These are phyloP conservation scores for Trichoderma citrinoviride DNA, from an alignment of 2,329 filamentous ascomycete species.

Conservation along the genomic window DNA sequence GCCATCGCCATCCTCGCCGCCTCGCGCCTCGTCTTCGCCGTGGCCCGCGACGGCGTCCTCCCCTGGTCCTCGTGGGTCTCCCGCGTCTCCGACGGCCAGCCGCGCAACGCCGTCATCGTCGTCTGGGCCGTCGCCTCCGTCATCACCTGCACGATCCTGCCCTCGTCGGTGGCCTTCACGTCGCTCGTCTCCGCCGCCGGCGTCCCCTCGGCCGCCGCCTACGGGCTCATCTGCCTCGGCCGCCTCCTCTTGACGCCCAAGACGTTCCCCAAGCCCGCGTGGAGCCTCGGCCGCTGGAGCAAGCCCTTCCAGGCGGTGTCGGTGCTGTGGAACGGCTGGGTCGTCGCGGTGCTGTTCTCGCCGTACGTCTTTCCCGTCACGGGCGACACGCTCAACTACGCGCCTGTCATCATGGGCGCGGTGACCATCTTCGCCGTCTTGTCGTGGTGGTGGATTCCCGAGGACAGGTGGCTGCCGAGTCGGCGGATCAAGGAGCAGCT, in stretches of 20 bases:
- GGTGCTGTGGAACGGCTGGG: slow-evolving; percentile 50
- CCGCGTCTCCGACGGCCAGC: slow-evolving; percentile 53
- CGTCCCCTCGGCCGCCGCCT: slow-evolving; percentile 51
- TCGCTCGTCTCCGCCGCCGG: slow-evolving; percentile 53
- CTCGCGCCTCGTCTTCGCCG: slow-evolving; percentile 61
- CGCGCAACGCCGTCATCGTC: slow-evolving; percentile 58
- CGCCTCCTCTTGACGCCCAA: slow-evolving; percentile 48
- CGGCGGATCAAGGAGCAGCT: slow-evolving; percentile 21
- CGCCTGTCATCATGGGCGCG: slow-evolving; percentile 50
- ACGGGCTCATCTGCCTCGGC: slow-evolving; percentile 50
- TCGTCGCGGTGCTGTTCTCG: slow-evolving; percentile 47
- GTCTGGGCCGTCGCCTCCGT: slow-evolving; percentile 54
- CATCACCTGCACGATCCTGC: slow-evolving; percentile 58
- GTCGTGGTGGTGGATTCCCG: slow-evolving; percentile 21
- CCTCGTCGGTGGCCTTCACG: slow-evolving; percentile 53
- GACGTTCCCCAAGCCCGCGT: slow-evolving; percentile 45
- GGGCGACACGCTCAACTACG: slow-evolving; percentile 46
- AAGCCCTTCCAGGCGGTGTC: slow-evolving; percentile 48
- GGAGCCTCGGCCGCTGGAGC: slow-evolving; percentile 45
- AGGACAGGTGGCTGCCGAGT: slow-evolving; percentile 18
- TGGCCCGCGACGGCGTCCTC: slow-evolving; percentile 59
- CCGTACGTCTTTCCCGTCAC: slow-evolving; percentile 46
- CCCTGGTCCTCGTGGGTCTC: slow-evolving; percentile 59
- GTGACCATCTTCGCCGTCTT: slow-evolving; percentile 42
- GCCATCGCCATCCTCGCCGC: slow-evolving; percentile 58